Conservation (phyloP, 805 yeast genomes). For the Zygoascus biomembranicola region DNA sequence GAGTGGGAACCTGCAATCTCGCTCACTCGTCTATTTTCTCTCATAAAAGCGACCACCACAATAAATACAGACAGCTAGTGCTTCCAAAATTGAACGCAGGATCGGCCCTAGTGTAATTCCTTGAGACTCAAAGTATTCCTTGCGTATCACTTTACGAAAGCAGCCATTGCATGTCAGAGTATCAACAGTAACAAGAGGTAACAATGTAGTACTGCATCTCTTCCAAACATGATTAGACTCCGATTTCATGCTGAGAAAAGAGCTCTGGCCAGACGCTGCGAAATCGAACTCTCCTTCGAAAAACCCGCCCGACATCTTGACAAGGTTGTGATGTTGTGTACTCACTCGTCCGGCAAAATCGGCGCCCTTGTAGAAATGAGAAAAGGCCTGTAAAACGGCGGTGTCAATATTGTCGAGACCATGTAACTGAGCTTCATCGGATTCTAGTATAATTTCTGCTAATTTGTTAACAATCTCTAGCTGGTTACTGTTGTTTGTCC, state of each 20-base stretch:
- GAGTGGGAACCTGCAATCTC: conserved; percentile 6
- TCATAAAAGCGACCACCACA: conserved; percentile 20
- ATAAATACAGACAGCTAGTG: conserved; percentile 23
- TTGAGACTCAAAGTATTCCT: conserved; percentile 3
- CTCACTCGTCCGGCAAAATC: background rate
- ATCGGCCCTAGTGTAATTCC: background rate
- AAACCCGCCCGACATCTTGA: conserved; percentile 14
- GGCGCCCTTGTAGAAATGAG: background rate
- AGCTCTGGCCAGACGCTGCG: background rate
- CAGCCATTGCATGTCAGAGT: conserved; percentile 25
- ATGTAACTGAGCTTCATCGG: background rate
- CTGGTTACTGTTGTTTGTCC: background rate
- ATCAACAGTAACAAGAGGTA: conserved; percentile 25
- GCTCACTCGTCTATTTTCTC: conserved; percentile 2
- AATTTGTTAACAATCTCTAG: background rate
- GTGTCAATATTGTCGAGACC: conserved; percentile 10
- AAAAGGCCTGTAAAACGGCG: conserved; percentile 13
- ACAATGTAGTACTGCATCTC: conserved; percentile 28
- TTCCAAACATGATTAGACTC: conserved; percentile 25
- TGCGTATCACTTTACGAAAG: conserved; percentile 14
- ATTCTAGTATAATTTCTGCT: conserved; percentile 6
- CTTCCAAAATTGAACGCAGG: conserved; percentile 14
- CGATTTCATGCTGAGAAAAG: conserved; percentile 12
- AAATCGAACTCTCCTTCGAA: conserved; percentile 19
- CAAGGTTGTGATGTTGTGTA: background rate